These are phyloP conservation scores for Quercus gilva DNA, from an alignment of 306 rosid genomes.

Conservation along the genomic window DNA sequence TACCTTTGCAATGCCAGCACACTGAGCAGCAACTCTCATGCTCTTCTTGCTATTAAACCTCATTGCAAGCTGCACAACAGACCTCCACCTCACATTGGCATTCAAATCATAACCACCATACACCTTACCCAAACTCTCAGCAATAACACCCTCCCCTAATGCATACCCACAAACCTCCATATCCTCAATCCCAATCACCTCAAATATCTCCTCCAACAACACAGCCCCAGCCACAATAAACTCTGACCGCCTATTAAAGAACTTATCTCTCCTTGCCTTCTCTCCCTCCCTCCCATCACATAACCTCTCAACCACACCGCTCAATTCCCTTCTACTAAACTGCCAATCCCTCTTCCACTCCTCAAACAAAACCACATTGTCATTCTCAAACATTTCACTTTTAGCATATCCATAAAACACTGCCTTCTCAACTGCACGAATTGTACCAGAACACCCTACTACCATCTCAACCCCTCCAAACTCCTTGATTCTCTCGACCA, in stretches of 20 bases:
- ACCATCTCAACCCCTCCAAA: constrained; percentile 30
- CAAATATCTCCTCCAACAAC: constrained; percentile 37
- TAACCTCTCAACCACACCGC: constrained; percentile 27
- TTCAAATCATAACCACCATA: constrained; percentile 7
- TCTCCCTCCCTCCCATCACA: constrained; percentile 27
- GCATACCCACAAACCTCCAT: constrained; percentile 39
- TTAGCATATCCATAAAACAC: constrained; percentile 11
- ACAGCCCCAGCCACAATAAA: constrained; percentile 39
- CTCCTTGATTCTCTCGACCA: constrained; percentile 15
- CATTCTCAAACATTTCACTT: constrained; percentile 3
- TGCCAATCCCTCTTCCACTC: constrained; percentile 30
- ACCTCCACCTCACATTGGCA: constrained; percentile 26
- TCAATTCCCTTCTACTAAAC: constrained; percentile 32
- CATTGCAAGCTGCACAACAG: constrained; percentile 26
- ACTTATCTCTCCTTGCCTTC: constrained; percentile 15
- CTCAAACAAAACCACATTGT: constrained; percentile 7
- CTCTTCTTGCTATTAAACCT: constrained; percentile 32
- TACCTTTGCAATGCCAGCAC: constrained; percentile 34
- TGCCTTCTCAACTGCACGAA: constrained; percentile 34
- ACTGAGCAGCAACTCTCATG: constrained; percentile 29
- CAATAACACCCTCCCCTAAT: constrained; percentile 38
- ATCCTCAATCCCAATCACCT: constrained; percentile 29
- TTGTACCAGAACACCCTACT: constrained; percentile 41
- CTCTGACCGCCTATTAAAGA: constrained; percentile 30
- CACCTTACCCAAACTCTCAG: constrained; percentile 14